These are phyloP conservation scores for Drechmeria coniospora DNA, from an alignment of 2,329 filamentous ascomycete species.

Conservation along the genomic window DNA sequence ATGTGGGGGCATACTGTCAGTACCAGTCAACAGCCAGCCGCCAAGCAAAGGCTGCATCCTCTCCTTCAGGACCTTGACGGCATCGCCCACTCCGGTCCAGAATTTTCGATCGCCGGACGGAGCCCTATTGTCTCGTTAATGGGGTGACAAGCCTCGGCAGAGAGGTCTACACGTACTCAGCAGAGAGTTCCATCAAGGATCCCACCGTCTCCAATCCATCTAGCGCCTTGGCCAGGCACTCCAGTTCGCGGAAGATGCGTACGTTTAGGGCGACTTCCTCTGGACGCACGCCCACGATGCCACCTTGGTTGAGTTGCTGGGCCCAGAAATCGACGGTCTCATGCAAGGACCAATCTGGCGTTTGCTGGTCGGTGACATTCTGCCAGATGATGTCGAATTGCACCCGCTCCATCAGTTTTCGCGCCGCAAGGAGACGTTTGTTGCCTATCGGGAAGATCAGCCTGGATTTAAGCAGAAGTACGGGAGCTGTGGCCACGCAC, in stretches of 20 bases:
- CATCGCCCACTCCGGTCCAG: constrained; percentile 36
- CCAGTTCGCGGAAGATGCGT: constrained; percentile 51
- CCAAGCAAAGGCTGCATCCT: constrained; percentile 46
- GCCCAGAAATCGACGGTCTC: constrained; percentile 26
- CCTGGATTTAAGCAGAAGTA: not conserved
- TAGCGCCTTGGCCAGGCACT: constrained; percentile 48
- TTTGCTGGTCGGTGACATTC: constrained; percentile 20
- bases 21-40: constrained; percentile 43
- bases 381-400: constrained; percentile 32
- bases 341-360: constrained; percentile 20
- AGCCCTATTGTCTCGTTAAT: constrained; percentile 9
- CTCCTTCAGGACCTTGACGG: constrained; percentile 37
- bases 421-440: constrained; percentile 37
- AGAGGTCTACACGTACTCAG: constrained; percentile 29
- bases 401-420: constrained; percentile 35
- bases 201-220: constrained; percentile 55
- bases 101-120: constrained; percentile 28
- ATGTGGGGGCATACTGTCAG: constrained; percentile 31
- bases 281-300: constrained; percentile 19
- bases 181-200: constrained; percentile 33
- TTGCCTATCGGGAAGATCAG: constrained; percentile 20
- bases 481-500: constrained; percentile 36
- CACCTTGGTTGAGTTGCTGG: constrained; percentile 18
- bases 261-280: constrained; percentile 37
- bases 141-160: not conserved